phyloP scores from a whole-genome alignment of 169 alveolate species.

The Plasmodium chabaudi region DNA sequence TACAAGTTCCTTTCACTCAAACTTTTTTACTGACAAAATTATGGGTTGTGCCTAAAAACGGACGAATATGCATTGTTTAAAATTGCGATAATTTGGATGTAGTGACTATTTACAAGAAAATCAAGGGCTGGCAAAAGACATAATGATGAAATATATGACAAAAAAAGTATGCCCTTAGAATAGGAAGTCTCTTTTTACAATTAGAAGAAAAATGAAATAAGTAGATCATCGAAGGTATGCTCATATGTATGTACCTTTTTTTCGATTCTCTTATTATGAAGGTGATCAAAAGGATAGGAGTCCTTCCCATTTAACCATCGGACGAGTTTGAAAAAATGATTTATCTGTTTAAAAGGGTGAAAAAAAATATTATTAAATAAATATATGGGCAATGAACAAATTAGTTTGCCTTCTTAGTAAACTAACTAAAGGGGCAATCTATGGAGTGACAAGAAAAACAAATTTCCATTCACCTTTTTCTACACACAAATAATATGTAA shows the following conservation, averaged over 20 bases:
- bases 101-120: too few relatives aligned
- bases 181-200: not conserved
- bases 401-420: too few relatives aligned
- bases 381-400: not conserved
- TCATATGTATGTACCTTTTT: not conserved
- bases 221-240: too few relatives aligned
- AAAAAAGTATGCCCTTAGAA: too few relatives aligned
- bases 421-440: too few relatives aligned
- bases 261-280: not conserved
- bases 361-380: not conserved
- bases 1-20: not conserved
- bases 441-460: too few relatives aligned
- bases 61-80: not conserved
- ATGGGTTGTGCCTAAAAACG: not conserved
- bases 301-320: constrained; percentile 5
- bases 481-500: not conserved
- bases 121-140: not conserved
- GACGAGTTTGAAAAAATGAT: not conserved
- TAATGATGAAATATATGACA: not conserved
- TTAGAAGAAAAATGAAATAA: not conserved
- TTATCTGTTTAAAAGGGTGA: not conserved
- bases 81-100: too few relatives aligned
- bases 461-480: too few relatives aligned
- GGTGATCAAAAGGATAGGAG: not conserved
- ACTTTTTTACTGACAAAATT: not conserved